A percentile compares a stretch with the other conserved stretches of the same genome.
These are phyloP conservation scores for Microbotryum violaceum DNA, from an alignment of 1,284 basidiomycete species.

Conservation along the genomic window DNA sequence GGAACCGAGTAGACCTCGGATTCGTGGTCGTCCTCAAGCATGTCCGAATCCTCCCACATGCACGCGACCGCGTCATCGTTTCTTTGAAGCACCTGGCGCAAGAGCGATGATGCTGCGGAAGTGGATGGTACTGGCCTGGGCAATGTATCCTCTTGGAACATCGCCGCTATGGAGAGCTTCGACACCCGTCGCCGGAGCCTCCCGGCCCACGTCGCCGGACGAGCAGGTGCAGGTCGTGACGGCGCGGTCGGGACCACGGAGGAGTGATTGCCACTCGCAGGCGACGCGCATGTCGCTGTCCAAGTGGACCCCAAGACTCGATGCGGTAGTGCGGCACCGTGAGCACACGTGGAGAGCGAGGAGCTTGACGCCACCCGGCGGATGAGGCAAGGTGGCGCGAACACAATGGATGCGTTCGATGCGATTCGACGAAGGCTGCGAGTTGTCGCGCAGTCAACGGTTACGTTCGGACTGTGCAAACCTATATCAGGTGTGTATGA, in stretches of 20 bases:
- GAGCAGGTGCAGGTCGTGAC: background rate
- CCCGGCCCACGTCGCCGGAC: background rate
- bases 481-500: too few relatives aligned
- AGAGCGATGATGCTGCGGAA: background rate
- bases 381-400: background rate
- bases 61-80: background rate
- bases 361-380: constrained; percentile 1
- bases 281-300: background rate
- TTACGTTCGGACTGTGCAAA: background rate
- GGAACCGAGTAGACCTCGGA: background rate
- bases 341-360: background rate
- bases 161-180: background rate
- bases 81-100: background rate
- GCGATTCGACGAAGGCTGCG: background rate
- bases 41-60: constrained; percentile 1
- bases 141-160: too few relatives aligned
- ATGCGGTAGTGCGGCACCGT: background rate
- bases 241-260: background rate
- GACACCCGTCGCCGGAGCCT: background rate
- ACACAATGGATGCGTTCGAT: background rate
- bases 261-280: background rate
- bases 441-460: background rate
- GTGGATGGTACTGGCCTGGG: background rate
- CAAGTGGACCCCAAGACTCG: background rate
- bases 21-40: background rate